Evolutionary conservation across 495 filamentous ascomycete species (phyloP).

Genomic region (Penicillium parvum): DNA sequence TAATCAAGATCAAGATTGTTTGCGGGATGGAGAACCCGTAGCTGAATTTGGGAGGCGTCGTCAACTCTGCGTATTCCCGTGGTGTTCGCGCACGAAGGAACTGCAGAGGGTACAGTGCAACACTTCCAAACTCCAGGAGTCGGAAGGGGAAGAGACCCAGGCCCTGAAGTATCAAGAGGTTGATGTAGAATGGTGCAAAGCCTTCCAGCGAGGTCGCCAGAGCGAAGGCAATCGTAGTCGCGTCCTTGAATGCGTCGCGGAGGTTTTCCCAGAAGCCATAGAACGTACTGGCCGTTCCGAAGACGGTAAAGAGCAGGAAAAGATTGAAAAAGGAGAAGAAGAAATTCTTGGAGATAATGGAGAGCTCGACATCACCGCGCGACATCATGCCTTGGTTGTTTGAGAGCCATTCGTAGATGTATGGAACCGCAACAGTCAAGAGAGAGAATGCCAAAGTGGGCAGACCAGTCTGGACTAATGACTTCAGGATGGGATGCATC

Average conservation of each 20-base stretch:
- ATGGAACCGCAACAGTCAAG: conserved; percentile 84
- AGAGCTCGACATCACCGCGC: conserved; percentile 90
- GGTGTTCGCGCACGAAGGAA: conserved; percentile 81
- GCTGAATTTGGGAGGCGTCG: conserved; percentile 80
- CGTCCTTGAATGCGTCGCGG: conserved; percentile 68
- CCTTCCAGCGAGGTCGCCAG: conserved; percentile 71
- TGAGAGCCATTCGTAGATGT: conserved; percentile 89
- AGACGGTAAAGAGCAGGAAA: conserved; percentile 89
- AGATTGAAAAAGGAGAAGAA: conserved; percentile 99
- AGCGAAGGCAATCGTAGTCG: conserved; percentile 67
- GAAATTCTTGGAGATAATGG: conserved; percentile 96
- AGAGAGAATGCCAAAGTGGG: conserved; percentile 81
- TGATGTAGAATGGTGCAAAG: conserved; percentile 82
- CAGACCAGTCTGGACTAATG: conserved; percentile 80
- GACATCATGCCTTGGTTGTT: conserved; percentile 92
- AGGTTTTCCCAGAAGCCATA: conserved; percentile 66
- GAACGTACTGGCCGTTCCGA: conserved; percentile 72
- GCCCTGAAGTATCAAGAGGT: conserved; percentile 90
- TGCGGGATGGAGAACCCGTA: conserved; percentile 96
- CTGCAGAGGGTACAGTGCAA: conserved; percentile 77
- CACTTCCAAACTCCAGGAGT: conserved; percentile 82
- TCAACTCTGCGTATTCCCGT: conserved; percentile 81
- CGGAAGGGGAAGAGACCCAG: conserved; percentile 90
- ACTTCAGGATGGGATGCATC: conserved; percentile 59
- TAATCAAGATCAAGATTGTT: conserved; percentile 83